These are phyloP conservation scores for Tuber magnatum DNA, from an alignment of 495 filamentous ascomycete species.

Conservation along the genomic window DNA sequence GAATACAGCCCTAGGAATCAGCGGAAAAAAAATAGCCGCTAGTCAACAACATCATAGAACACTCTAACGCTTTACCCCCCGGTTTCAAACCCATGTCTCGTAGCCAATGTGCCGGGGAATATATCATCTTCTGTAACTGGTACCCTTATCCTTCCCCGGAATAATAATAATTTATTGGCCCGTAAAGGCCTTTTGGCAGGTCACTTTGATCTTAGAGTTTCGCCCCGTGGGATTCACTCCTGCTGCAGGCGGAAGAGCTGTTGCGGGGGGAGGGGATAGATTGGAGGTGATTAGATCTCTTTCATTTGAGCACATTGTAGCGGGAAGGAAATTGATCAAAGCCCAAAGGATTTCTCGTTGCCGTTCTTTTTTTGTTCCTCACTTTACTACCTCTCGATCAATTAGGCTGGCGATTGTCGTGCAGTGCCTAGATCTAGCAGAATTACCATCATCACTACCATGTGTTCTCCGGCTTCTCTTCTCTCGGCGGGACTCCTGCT, in stretches of 20 bases:
- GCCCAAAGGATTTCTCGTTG: background rate
- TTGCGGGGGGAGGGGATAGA: background rate
- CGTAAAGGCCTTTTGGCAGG: background rate
- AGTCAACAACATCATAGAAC: background rate
- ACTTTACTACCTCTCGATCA: background rate
- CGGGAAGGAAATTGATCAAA: slow-evolving; percentile 3
- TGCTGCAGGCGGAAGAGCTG: background rate
- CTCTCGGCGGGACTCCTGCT: slow-evolving; percentile 19
- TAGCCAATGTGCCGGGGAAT: background rate
- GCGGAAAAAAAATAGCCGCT: background rate
- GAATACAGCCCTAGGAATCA: slow-evolving; percentile 1
- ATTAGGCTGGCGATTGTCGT: background rate
- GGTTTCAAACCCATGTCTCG: slow-evolving; percentile 2
- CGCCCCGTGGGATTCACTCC: slow-evolving; percentile 7
- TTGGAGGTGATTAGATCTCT: background rate
- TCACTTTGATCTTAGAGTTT: slow-evolving; percentile 22
- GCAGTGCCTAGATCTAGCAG: background rate
- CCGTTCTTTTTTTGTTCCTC: background rate
- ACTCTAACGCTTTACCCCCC: slow-evolving; percentile 11
- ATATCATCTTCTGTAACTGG: background rate
- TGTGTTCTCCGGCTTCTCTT: slow-evolving; percentile 19
- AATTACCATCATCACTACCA: background rate
- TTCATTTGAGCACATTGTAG: background rate
- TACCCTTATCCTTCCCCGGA: background rate
- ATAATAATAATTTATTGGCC: slow-evolving; percentile 9